Base-by-base conservation (phyloP, 305 asterid genomes). In the Fraxinus angustifolia region DNA sequence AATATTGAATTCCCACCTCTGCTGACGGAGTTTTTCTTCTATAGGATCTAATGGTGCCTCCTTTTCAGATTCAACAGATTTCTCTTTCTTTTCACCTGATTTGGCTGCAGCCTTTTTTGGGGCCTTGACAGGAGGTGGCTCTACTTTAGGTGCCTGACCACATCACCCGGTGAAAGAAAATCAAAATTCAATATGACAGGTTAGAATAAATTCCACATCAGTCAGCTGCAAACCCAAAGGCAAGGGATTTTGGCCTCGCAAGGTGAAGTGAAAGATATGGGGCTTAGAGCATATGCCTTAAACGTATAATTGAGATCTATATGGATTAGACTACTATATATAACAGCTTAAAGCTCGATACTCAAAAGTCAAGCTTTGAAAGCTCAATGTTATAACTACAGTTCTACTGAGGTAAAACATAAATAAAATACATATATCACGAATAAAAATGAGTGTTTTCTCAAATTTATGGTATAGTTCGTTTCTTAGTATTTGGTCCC, bases 41-140 rank as follows among this genome's bases (percentile, higher is more conserved):
- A 86, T 38, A 56, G 99, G 97, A 87, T 96, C 97, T 81, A 92
- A 83, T 19, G 93, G 92, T 76, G 79, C 94, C 79, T 84, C 92
- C 75, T 68, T 68, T 68, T 68, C 75, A 48, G 80, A 83, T 88
- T 88, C 96, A 60, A 70, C 90, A 74, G 86, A 89, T 83, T 88
- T 88, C 82, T 86, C 93, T 85, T 90, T 90, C 94, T 91, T 91
- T 56, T 91, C 94, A 85, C 17, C 58, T 6, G 90, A 75, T 86
- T 93, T 95, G 60, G 86, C 85, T 11, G 85, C 82, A 78, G 90
- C 53, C 85, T 91, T 93, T 82, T 93, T 91, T 77, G 91, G 83
- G 76, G 82, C 87, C 85, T 90, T 91, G 82, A 62, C 96, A 80
- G 90, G 81, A 83, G 88, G 90, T 28, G 88, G 87, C 86, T 88